Evolutionary conservation across 352 stramenopile genomes (phyloP).

Genomic region (Globisporangium acanthophoron): DNA sequence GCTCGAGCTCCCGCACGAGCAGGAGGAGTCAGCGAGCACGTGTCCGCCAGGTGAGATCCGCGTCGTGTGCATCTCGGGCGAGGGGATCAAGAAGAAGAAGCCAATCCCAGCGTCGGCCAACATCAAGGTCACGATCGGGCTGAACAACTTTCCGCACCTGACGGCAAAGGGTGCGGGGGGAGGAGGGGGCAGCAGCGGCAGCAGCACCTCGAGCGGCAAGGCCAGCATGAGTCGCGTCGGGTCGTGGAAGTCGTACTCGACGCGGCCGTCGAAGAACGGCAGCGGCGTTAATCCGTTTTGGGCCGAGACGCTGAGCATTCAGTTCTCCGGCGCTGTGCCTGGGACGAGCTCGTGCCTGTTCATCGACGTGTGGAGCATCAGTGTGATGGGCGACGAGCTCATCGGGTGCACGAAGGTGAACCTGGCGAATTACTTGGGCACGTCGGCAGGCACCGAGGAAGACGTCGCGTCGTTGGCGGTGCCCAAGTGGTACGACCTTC

Average conservation of each 20-base stretch:
- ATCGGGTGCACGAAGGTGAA: conserved; percentile 76
- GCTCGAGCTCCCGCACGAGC: conserved; percentile 58
- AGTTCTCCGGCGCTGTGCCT: conserved; percentile 72
- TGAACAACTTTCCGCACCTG: conserved; percentile 70
- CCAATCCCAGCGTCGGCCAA: conserved; percentile 31
- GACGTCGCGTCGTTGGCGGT: conserved; percentile 63
- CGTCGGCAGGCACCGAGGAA: conserved; percentile 55
- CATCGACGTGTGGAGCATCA: conserved; percentile 70
- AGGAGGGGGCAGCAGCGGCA: conserved; percentile 6
- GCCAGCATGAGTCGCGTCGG: conserved; percentile 39
- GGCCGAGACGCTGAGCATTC: conserved; percentile 71
- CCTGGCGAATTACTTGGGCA: conserved; percentile 57
- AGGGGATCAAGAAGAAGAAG: conserved; percentile 48
- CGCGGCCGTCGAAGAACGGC: conserved; percentile 45
- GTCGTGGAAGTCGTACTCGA: conserved; percentile 62
- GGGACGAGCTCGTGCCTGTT: conserved; percentile 69
- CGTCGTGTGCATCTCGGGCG: conserved; percentile 72
- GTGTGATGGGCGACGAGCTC: conserved; percentile 76
- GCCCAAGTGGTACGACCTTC: conserved; percentile 75
- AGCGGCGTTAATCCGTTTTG: conserved; percentile 55
- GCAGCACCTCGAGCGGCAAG: conserved; percentile 17
- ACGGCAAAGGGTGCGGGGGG: conserved; percentile 34
- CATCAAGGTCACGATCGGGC: conserved; percentile 57
- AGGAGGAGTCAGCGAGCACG: conserved; percentile 45
- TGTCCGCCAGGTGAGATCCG: conserved; percentile 77